Evolutionary conservation across 2,329 filamentous ascomycete genomes (phyloP), one percentile per base, ranked within the genome.

Genomic region (Aspergillus fumigatiaffinis): DNA sequence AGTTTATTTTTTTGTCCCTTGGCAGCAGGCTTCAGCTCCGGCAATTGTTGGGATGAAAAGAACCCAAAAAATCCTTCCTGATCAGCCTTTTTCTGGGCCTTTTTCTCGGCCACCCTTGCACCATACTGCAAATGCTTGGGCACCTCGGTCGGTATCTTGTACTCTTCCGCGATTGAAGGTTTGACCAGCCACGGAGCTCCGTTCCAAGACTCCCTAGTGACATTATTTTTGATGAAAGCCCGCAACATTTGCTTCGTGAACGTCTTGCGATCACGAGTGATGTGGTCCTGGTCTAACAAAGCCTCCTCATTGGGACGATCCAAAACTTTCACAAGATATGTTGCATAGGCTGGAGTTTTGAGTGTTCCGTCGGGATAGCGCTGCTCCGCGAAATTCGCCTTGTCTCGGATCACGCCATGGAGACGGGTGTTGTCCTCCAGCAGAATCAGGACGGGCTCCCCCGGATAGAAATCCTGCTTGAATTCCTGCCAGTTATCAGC

Each of bases 171-270:
- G 58, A 96, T 87, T 54, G 91, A 87, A 38, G 89, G 84, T 76
- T 95, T 97, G 20, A 97, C 93, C 55, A 96, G 79, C 94, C 94
- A 99, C 0, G 94, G 93, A 0, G 94, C 94, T n/a, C 93, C 93
- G 59, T 87, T 93, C 91, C 92, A 97, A 3, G 91, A 85, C 69
- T 97, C 94, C 60, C 93, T 82, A 1, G 87, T 89, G n/a, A 97
- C 89, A 0, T 92, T 94, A 74, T 95, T 92, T 72, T 96, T 96
- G 62, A 99, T 90, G 64, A 97, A 99, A 5, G 92, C 91, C 35
- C 93, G 87, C 44, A 99, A 80, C 73, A 97, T 92, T 51, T 92
- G 87, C 76, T 99, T 97, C 28, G 93, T 97, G 71, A 97, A 99
- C 50, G 91, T 84, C 67, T 93, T 96, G 53, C 92, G 87, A 70